Evolutionary conservation across 768 basidiomycete genomes (phyloP).

Genomic region (Grammothele lineata): DNA sequence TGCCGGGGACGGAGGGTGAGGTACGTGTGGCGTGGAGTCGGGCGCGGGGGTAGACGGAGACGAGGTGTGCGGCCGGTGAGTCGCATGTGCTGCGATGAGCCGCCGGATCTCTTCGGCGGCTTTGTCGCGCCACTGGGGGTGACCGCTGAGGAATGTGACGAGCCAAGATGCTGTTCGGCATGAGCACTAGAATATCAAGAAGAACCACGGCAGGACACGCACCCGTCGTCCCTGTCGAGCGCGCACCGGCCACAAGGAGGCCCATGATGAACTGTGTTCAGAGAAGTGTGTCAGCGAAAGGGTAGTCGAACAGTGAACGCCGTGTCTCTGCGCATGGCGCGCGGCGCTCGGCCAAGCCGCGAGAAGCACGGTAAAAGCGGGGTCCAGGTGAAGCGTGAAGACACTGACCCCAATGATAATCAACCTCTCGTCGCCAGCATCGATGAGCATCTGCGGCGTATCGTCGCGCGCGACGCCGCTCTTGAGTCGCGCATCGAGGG

Average conservation of each 20-base stretch:
- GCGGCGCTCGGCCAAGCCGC: too few relatives aligned
- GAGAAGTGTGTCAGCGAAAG: too few relatives aligned
- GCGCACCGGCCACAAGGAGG: constrained; percentile 72
- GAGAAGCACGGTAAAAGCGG: too few relatives aligned
- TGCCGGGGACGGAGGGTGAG: too few relatives aligned
- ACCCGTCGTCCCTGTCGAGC: constrained; percentile 75
- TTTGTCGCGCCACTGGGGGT: constrained; percentile 60
- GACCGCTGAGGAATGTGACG: constrained; percentile 64
- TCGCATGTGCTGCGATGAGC: constrained; percentile 43
- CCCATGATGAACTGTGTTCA: constrained; percentile 77
- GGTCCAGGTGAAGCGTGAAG: not conserved
- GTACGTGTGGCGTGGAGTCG: not conserved
- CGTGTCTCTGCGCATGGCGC: too few relatives aligned
- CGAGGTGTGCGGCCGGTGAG: not conserved
- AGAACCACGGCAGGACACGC: constrained; percentile 9
- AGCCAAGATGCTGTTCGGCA: constrained; percentile 60
- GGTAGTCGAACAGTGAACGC: too few relatives aligned
- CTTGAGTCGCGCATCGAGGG: constrained; percentile 52
- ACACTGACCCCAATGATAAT: constrained; percentile 64
- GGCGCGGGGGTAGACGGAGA: not conserved
- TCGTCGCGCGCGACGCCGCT: constrained; percentile 58
- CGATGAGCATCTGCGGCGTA: constrained; percentile 71
- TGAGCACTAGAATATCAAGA: too few relatives aligned
- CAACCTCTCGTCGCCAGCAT: constrained; percentile 62
- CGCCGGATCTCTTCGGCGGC: constrained; percentile 57